Conservation (phyloP, 306 rosid species). For the Crotalaria pallida region DNA sequence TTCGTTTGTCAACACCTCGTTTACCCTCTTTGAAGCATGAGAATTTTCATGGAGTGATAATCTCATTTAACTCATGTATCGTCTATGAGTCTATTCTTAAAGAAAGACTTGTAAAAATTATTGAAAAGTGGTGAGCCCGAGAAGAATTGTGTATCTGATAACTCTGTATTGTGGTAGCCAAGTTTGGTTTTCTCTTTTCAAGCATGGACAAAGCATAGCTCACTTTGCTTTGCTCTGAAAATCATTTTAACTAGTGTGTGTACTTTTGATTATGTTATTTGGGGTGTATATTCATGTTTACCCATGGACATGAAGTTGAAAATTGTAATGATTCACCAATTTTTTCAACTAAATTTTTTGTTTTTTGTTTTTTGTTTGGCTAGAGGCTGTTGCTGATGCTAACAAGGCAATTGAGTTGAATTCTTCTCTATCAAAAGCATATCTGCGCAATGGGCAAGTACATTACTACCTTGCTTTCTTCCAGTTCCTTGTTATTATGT, state of each 20-base stretch:
- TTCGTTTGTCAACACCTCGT: too few species aligned
- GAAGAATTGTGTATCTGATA: too few species aligned
- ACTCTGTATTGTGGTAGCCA: not conserved
- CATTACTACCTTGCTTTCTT: not conserved
- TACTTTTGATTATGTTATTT: not conserved
- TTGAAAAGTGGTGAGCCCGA: too few species aligned
- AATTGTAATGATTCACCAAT: conserved; percentile 4
- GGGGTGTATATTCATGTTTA: not conserved
- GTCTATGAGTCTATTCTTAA: too few species aligned
- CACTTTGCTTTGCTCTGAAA: not conserved
- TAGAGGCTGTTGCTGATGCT: conserved; percentile 86
- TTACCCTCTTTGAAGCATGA: too few species aligned
- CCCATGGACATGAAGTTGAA: not conserved
- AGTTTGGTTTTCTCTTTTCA: not conserved
- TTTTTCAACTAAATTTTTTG: not conserved
- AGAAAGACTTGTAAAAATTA: too few species aligned
- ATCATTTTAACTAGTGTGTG: not conserved
- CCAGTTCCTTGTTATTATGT: not conserved
- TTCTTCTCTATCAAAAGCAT: conserved; percentile 55
- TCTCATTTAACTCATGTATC: too few species aligned
- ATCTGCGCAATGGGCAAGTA: conserved; percentile 79
- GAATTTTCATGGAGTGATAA: too few species aligned
- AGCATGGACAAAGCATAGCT: not conserved
- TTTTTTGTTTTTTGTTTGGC: too few species aligned
- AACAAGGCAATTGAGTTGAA: conserved; percentile 79